Percentiles rank a stretch among this genome's conserved stretches.
These are phyloP conservation scores for Candida qinlingensis DNA, from an alignment of 805 yeast genomes.

Conservation along the genomic window DNA sequence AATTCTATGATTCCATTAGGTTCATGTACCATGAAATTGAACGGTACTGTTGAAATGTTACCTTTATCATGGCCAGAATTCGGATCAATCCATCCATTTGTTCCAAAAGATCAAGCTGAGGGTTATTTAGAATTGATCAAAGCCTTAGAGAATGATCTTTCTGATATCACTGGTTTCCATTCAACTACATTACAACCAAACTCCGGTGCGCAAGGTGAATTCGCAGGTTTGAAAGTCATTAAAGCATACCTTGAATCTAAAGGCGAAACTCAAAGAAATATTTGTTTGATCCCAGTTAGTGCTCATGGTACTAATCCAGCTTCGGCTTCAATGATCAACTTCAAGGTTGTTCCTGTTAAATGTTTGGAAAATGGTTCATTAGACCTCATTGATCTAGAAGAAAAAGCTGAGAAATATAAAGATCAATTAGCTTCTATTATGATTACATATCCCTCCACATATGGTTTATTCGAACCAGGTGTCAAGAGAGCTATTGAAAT, in stretches of 20 bases:
- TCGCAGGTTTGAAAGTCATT: constrained; percentile 86
- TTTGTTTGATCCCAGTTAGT: constrained; percentile 92
- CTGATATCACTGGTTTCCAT: constrained; percentile 89
- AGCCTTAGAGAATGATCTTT: constrained; percentile 79
- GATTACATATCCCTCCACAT: constrained; percentile 98
- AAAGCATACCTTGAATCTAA: constrained; percentile 64
- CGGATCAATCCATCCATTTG: constrained; percentile 86
- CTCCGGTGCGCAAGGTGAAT: constrained; percentile 98
- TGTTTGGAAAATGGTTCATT: constrained; percentile 83
- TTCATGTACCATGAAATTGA: constrained; percentile 96
- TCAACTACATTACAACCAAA: constrained; percentile 93
- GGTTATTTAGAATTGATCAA: constrained; percentile 75
- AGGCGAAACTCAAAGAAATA: constrained; percentile 70
- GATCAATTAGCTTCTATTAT: constrained; percentile 80
- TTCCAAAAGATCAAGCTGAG: constrained; percentile 79
- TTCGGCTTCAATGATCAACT: constrained; percentile 94
- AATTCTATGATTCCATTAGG: constrained; percentile 97
- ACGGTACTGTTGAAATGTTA: constrained; percentile 91
- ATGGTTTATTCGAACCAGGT: constrained; percentile 93
- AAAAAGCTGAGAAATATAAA: constrained; percentile 65
- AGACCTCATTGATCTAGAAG: constrained; percentile 69
- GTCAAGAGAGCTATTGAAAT: constrained; percentile 79
- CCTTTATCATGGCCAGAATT: constrained; percentile 95
- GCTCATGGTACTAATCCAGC: constrained; percentile 99
- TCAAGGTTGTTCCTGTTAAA: constrained; percentile 89